Evolutionary conservation across 1,284 basidiomycete genomes (phyloP), one percentile per base, ranked within the genome.

Genomic region (Exobasidium rhododendri): DNA sequence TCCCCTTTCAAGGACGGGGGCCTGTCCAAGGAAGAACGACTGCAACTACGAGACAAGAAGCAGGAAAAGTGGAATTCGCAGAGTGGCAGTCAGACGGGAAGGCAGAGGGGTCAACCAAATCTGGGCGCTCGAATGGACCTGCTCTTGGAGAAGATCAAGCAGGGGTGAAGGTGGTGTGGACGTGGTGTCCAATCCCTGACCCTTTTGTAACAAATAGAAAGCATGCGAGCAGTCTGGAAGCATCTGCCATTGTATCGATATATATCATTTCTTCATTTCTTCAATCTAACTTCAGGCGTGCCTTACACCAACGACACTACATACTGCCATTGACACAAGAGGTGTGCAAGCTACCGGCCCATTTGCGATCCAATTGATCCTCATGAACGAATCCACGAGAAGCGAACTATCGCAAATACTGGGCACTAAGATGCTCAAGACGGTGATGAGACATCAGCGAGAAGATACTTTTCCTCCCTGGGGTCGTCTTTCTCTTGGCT

Each of bases 51-150:
- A n/a, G 40, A 65, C 22, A 64, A 67, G 54, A 64, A 68, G 26
- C 64, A 67, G 29, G 69, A 69, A 59, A 56, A 68, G 64, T 78
- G 77, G 77, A 75, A 75, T 63, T 67, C 67, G 40, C 53, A 64
- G 20, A 73, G 72, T 44, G 67, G 70, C 3, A 77, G 75, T 64
- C 54, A 55, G 1, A 61, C 51, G 3, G 77, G 77, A 4, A 61
- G 69, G 44, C n/a, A 57, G 53, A 64, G 75, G 26, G 76, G 76
- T 13, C 77, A 79, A 63, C 77, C 77, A 2, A 72, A 79, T 54
- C 53, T 79, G 40, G 72, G 72, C 40, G 73, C 70, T 2, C 64
- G 77, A 44, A 71, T 79, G 71, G 69, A 74, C 26, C 69, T 79
- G 22, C 74, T 79, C 68, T 70, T 79, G 20, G 73, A 75, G 52